Evolutionary conservation across 345 rosid species (phyloP), one percentile per base, ranked within the genome.

Genomic region (Rhizophora mangle): DNA sequence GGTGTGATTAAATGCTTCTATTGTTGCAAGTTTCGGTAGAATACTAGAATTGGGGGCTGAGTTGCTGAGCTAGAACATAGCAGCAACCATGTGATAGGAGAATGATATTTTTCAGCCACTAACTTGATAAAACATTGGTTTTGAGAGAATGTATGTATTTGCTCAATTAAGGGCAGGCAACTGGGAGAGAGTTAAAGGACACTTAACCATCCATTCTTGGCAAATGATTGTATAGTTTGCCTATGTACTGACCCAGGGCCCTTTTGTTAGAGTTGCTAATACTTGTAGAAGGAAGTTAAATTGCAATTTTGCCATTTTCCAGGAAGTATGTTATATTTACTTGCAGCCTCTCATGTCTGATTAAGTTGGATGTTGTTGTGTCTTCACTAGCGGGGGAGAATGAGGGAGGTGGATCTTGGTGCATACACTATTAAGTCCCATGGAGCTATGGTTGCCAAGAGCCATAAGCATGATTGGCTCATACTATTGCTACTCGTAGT

Each of bases 391-490:
- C 64, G 74, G 68, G 64, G 82, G 2, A 78, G 84, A 78, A 83
- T 80, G 75, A 80, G 68, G 39, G 86, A 79, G 83, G 79, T 69
- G 39, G 85, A 87, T 70, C 78, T 70, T 21, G 82, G 84, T 0
- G 68, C 81, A 8, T 81, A 86, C 76, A 81, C 87, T 0, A 83
- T 91, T 13, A 84, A 56, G 56, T 76, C 83, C 47, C 87, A 87
- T 75, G 97, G 97, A 73, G 83, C 78, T 1, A 79, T 65, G 62
- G 75, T 93, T n/a, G 97, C 91, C 1, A 60, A 76, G 72, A 74
- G 80, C 64, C 92, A 84, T 79, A 32, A 74, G 56, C 88, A 86
- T 59, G 98, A 93, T 67, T 93, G 97, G 98, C 63, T 93, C 62
- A 88, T 91, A 68, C 71, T 93, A 8, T 60, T 88, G 63, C 80